Evolutionary conservation across 2,329 filamentous ascomycete species (phyloP).

Genomic region (Ophiocordyceps camponoti-leonardi): DNA sequence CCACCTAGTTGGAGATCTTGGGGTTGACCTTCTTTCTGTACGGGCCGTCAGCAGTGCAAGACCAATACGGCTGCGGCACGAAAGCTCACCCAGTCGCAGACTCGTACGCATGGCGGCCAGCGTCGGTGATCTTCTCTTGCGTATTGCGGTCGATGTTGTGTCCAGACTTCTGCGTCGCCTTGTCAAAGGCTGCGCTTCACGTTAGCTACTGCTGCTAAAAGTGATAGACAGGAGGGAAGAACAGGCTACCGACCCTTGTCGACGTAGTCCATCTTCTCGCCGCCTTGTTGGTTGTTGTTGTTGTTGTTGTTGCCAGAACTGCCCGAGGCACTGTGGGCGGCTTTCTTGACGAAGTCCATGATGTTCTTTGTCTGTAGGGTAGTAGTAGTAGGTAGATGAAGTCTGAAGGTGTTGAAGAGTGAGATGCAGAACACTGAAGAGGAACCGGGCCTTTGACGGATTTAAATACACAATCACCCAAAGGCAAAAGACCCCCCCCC

Average conservation of each 20-base stretch:
- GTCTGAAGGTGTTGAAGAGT: not conserved
- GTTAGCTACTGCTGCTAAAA: not conserved
- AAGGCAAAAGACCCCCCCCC: not conserved
- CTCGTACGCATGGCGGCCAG: constrained; percentile 16
- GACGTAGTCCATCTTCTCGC: constrained; percentile 15
- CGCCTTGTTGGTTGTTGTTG: constrained; percentile 3
- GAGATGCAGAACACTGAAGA: too few species aligned
- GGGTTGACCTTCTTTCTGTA: constrained; percentile 11
- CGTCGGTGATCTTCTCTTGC: constrained; percentile 22
- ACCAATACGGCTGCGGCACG: constrained; percentile 1
- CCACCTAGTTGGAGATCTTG: constrained; percentile 18
- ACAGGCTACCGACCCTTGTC: constrained; percentile 17
- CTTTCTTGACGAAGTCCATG: constrained; percentile 24
- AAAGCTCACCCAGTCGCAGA: constrained; percentile 17
- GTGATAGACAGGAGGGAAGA: not conserved
- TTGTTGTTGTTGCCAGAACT: constrained; percentile 4
- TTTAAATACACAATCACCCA: not conserved
- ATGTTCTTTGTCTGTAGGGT: constrained; percentile 3
- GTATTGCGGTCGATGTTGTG: constrained; percentile 15
- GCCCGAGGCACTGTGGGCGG: constrained; percentile 7
- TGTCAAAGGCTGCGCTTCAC: constrained; percentile 10
- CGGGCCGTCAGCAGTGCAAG: not conserved
- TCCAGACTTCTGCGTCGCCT: constrained; percentile 16
- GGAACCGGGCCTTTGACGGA: not conserved
- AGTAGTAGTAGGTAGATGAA: not conserved